Evolutionary conservation across 2,329 filamentous ascomycete species (phyloP).

Genomic region (Venturia pyrina): DNA sequence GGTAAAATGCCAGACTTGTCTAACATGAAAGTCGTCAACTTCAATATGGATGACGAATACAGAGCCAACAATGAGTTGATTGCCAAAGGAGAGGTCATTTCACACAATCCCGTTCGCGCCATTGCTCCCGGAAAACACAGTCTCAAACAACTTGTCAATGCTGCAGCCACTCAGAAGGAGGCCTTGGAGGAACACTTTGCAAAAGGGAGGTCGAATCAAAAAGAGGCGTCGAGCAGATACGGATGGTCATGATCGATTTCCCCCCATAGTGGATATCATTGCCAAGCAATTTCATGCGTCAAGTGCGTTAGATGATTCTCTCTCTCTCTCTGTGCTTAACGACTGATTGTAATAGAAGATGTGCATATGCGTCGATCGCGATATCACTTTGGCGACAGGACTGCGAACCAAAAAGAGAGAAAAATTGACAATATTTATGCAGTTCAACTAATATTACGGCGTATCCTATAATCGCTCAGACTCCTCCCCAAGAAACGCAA

Average conservation of each 20-base stretch:
- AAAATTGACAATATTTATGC: not conserved
- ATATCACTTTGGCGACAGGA: not conserved
- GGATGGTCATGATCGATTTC: conserved; percentile 52
- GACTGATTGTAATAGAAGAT: not conserved
- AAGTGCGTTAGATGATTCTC: not conserved
- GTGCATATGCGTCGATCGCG: not conserved
- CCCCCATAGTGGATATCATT: not conserved
- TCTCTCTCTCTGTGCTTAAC: not conserved
- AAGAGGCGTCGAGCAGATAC: conserved; percentile 72
- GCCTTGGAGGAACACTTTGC: conserved; percentile 90
- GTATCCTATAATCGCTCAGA: not conserved
- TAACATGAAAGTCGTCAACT: conserved; percentile 64
- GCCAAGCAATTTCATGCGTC: not conserved
- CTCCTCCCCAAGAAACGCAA: not conserved
- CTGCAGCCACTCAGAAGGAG: conserved; percentile 71
- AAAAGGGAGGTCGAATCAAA: conserved; percentile 65
- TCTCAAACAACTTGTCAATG: conserved; percentile 76
- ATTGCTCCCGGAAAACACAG: conserved; percentile 85
- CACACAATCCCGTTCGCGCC: conserved; percentile 72
- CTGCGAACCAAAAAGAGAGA: not conserved
- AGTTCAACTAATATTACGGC: not conserved
- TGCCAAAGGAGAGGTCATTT: conserved; percentile 55
- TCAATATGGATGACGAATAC: conserved; percentile 86
- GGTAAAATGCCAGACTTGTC: conserved; percentile 30
- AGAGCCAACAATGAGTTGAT: conserved; percentile 70